A percentile compares a stretch with the other conserved stretches of the same genome.
phyloP scores from a whole-genome alignment of 441 rosid species.

The Biscutella laevigata region DNA sequence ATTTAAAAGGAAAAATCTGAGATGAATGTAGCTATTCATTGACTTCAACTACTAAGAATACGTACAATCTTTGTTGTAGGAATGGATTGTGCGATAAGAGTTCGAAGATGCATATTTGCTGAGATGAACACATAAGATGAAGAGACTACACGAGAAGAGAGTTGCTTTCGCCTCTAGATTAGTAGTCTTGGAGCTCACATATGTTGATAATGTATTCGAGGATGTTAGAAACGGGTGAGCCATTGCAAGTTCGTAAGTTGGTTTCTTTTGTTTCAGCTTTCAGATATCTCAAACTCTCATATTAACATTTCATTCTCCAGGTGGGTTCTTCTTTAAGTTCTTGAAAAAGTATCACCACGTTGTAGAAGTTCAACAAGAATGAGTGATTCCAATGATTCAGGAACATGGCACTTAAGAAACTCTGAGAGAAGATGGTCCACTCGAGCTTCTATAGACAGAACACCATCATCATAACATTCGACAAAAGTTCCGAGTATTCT shows the following conservation, averaged over 20 bases:
- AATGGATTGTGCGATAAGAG: slow-evolving; percentile 61
- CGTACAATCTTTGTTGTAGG: slow-evolving; percentile 40
- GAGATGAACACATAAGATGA: slow-evolving; percentile 83
- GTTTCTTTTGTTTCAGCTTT: neutral
- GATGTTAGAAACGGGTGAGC: slow-evolving; percentile 82
- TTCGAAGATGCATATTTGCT: slow-evolving; percentile 36
- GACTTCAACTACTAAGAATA: too few species aligned
- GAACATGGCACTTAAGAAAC: slow-evolving; percentile 19
- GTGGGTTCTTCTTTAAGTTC: slow-evolving; percentile 78
- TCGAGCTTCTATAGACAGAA: slow-evolving; percentile 24
- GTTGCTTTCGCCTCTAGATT: slow-evolving; percentile 89
- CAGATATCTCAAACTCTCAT: neutral
- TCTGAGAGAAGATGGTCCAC: slow-evolving; percentile 20
- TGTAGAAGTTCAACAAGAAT: slow-evolving; percentile 26
- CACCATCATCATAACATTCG: slow-evolving; percentile 30
- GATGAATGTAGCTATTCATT: too few species aligned
- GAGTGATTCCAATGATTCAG: slow-evolving; percentile 20
- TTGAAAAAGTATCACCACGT: slow-evolving; percentile 64
- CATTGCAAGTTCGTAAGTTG: neutral
- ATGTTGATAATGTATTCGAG: slow-evolving; percentile 70
- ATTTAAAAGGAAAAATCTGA: too few species aligned
- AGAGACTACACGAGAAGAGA: slow-evolving; percentile 74
- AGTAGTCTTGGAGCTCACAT: slow-evolving; percentile 76
- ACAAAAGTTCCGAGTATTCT: slow-evolving; percentile 14
- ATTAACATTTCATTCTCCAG: slow-evolving; percentile 26